phyloP scores from a whole-genome alignment of 1,139 yeast species.

The Pichia sp. region DNA sequence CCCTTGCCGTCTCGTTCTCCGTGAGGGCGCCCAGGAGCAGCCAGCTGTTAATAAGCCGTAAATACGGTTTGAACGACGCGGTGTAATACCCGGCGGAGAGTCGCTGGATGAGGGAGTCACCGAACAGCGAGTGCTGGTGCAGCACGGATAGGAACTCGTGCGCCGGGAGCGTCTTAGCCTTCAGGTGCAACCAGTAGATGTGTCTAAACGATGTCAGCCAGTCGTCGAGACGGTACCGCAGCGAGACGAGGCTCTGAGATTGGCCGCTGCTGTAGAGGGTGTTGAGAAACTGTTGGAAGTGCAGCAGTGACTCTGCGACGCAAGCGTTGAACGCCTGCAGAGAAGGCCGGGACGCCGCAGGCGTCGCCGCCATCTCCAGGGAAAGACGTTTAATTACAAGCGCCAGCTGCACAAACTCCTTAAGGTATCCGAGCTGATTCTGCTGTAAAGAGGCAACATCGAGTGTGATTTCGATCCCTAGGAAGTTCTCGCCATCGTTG shows the following conservation, averaged over 20 bases:
- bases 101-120: conserved; percentile 6
- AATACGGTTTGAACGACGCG: conserved; percentile 3
- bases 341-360: neutral
- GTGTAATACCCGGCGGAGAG: conserved; percentile 5
- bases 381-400: conserved; percentile 9
- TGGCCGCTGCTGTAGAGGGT: neutral
- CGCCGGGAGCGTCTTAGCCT: neutral
- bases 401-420: conserved; percentile 8
- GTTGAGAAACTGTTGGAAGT: conserved; percentile 6
- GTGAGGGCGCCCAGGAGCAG: conserved; percentile 3
- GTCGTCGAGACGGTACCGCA: conserved; percentile 43
- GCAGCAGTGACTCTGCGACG: conserved; percentile 1
- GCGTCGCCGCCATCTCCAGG: neutral
- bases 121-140: conserved; percentile 8
- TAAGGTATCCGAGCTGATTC: conserved; percentile 2
- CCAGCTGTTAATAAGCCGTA: conserved; percentile 4
- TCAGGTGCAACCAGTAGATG: conserved; percentile 28
- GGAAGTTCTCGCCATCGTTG: conserved; percentile 14
- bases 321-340: conserved; percentile 3
- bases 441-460: neutral
- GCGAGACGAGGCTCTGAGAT: neutral
- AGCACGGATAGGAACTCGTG: conserved; percentile 5
- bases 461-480: neutral
- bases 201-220: conserved; percentile 56
- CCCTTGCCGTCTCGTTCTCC: neutral